A percentile compares a stretch with the other conserved stretches of the same genome.
Evolutionary conservation across 495 filamentous ascomycete species (phyloP).

Genomic region (Margaritispora aquatica): DNA sequence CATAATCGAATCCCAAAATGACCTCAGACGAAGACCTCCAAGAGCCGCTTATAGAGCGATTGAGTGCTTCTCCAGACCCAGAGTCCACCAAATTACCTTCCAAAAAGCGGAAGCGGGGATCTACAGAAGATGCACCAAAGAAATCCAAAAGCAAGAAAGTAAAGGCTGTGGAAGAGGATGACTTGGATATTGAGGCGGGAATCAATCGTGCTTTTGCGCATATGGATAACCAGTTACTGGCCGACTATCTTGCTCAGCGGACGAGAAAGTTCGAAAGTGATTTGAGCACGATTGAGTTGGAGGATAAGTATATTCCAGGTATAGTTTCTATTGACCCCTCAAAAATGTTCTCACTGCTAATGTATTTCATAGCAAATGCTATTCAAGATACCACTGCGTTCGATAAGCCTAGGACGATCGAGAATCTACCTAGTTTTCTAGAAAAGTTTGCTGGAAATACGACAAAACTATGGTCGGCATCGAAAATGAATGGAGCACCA

Average conservation of each 20-base stretch:
- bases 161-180: constrained; percentile 53
- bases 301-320: constrained; percentile 79
- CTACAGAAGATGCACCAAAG: constrained; percentile 11
- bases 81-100: background rate
- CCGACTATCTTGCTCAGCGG: constrained; percentile 79
- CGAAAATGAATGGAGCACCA: constrained; percentile 67
- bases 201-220: constrained; percentile 73
- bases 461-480: constrained; percentile 50
- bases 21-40: constrained; percentile 15
- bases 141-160: constrained; percentile 47
- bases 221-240: constrained; percentile 76
- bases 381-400: constrained; percentile 70
- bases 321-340: constrained; percentile 22
- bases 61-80: constrained; percentile 12
- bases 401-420: constrained; percentile 50
- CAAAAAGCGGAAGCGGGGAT: constrained; percentile 23
- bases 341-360: background rate
- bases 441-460: constrained; percentile 53
- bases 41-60: constrained; percentile 22
- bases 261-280: constrained; percentile 71
- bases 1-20: constrained; percentile 5
- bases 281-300: constrained; percentile 74
- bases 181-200: constrained; percentile 54
- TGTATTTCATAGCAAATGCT: constrained; percentile 1
- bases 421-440: constrained; percentile 71